Base-by-base conservation (phyloP, 495 filamentous ascomycete genomes). In the Tirmania nivea region DNA sequence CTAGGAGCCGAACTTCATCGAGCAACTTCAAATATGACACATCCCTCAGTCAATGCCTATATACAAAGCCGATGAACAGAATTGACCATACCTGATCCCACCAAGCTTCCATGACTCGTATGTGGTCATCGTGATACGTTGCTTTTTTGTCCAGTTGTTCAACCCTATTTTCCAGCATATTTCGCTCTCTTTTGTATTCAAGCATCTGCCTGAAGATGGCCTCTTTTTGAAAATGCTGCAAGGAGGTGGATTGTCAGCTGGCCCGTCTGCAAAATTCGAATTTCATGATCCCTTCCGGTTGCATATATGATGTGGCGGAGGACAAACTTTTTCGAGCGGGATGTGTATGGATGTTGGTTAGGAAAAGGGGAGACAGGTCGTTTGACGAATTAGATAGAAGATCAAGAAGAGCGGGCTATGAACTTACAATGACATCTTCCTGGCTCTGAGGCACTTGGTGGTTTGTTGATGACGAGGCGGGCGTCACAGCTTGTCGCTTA, bases 181-280 rank as follows among this genome's bases (percentile, higher is more conserved):
- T 71, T 65, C 83, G 85, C 63, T 95, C 86, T 49, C 92, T 76
- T 67, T 94, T 95, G 65, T 87, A 94, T 66, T 96, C 92, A 60
- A 83, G 80, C 89, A 97, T 94, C 64, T 95, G 89, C 34, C 90
- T 84, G 64, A 83, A 80, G 63, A 97, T 95, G 55, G 90, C 90
- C 73, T 94, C 90, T 67, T 97, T 97, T 70, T 94, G 86, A 63
- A 85, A 95, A 59, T 81, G 78, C 90, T 97, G 65, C 66, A 56
- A 8, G 12, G 39, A 4, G 39, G 12, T 19, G 39, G 17, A 45
- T 45, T 45, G 39, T 45, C 39, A 45, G 39, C 39, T 19, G 17
- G 14, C 39, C 17, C 39, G 12, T 8, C 3, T 31, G 25, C 25
- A 31, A 31, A 31, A 31, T 31, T 31, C 25, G 42, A 47, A 47